These are phyloP conservation scores for Melocanna baccifera DNA, from an alignment of 176 grass and related monocot species.

Conservation along the genomic window DNA sequence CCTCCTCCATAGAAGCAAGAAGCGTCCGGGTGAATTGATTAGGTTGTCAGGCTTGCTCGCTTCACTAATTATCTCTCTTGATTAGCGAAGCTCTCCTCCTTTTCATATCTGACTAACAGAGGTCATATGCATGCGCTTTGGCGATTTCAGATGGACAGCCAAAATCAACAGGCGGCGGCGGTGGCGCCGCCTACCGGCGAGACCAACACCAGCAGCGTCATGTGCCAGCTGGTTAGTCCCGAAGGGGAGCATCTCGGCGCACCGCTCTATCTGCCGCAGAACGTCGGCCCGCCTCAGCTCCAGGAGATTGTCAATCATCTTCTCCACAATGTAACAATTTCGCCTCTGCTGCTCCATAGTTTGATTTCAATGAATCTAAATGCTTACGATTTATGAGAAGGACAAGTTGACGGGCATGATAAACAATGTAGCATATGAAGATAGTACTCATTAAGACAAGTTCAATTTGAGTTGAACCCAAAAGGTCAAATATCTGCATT, in stretches of 20 bases:
- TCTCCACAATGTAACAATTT: constrained; percentile 58
- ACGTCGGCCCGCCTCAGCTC: constrained; percentile 70
- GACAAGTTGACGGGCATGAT: background rate
- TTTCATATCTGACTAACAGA: too few relatives aligned
- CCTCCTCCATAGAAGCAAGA: too few relatives aligned
- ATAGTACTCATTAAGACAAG: background rate
- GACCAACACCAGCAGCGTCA: constrained; percentile 42
- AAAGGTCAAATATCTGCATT: background rate
- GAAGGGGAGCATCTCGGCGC: constrained; percentile 74
- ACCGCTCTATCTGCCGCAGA: constrained; percentile 79
- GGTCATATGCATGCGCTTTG: too few relatives aligned
- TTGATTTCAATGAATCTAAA: background rate
- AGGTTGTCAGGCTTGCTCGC: too few relatives aligned
- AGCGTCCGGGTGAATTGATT: too few relatives aligned
- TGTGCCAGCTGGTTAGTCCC: constrained; percentile 73
- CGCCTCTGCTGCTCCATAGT: background rate
- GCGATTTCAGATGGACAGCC: constrained; percentile 43
- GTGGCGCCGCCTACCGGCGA: background rate
- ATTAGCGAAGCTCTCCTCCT: too few relatives aligned
- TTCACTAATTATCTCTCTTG: too few relatives aligned
- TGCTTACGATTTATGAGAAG: background rate
- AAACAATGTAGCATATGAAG: background rate
- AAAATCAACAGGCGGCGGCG: background rate
- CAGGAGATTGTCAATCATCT: constrained; percentile 96
- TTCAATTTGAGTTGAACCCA: background rate